Base-by-base conservation (phyloP, 2,329 filamentous ascomycete genomes). In the Delphinella strobiligena region DNA sequence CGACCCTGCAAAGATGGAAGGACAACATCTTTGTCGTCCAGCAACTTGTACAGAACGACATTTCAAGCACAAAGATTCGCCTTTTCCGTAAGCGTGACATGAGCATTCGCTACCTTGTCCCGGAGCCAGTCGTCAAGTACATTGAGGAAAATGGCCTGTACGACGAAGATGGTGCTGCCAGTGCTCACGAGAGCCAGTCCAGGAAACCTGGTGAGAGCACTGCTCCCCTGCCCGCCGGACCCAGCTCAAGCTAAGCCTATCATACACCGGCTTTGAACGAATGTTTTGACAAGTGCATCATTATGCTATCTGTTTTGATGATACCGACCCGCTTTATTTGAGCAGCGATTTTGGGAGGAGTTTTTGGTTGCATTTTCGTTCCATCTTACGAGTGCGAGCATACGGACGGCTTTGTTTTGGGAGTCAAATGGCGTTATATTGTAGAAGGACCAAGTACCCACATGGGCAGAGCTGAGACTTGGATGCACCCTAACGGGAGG, bases 11-110 rank as follows among this genome's bases (percentile, higher is more conserved):
- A 55, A 74, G 78, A 44, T 95, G 82, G 75, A 80, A 85, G 53
- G 76, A 87, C 51, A 91, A 93, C 50, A 81, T 94, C 45, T 80
- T 85, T 54, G 82, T 93, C 39, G 89, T 94, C 47, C 82, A 84
- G 41, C 85, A 93, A 60, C 74, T 93, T 37, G 88, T 93, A 36
- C 78, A 84, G 48, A 89, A 89, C 59, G 82, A 91, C 51, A 80
- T 91, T 44, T 86, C 80, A 52, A 87, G 80, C 46, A 79, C 75
- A 43, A 79, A 93, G 64, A 88, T 94, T 45, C 76, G 88, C 31
- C 66, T 93, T 3, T 84, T 93, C 55, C 60, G 88, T 24, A 75
- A 82, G 53, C 73, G 82, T 52, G 78, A 86, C 47, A 82, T 91
- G 78, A 87, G 80, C 50, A 82, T 93, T 36, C 75, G 82, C 47